phyloP scores from a whole-genome alignment of 148 eudicot genomes.

The Agrostemma githago region DNA sequence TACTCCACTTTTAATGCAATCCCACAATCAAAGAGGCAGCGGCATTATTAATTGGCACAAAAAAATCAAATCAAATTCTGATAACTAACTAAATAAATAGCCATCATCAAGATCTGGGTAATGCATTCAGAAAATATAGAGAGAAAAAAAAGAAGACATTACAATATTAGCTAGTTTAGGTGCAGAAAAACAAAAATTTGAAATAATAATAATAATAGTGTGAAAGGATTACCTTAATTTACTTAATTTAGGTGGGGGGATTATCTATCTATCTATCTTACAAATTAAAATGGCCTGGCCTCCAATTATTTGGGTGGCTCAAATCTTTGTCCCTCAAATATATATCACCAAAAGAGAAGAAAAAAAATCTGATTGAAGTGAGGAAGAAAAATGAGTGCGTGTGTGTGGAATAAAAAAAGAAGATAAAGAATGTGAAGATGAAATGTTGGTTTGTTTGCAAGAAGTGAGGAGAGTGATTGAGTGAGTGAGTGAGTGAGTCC shows the following conservation, averaged over 20 bases:
- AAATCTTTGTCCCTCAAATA: background rate
- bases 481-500: background rate
- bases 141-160: background rate
- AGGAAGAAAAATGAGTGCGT: background rate
- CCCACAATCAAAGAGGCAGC: conserved; percentile 13
- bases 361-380: background rate
- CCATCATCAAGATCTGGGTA: conserved; percentile 11
- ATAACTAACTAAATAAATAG: no score
- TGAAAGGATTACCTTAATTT: conserved; percentile 8
- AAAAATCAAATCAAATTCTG: background rate
- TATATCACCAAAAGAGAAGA: background rate
- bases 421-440: background rate
- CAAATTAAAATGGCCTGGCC: background rate
- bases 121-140: conserved; percentile 8
- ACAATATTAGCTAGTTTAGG: background rate
- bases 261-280: background rate
- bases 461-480: background rate
- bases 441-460: background rate
- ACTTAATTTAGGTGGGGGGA: background rate
- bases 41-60: background rate
- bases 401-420: background rate
- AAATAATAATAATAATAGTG: background rate
- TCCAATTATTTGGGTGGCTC: conserved; percentile 21
- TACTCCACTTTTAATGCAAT: conserved; percentile 4
- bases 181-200: background rate